These are phyloP conservation scores for Akanthomyces uredinophilus DNA, from an alignment of 2,329 filamentous ascomycete genomes.

Conservation along the genomic window DNA sequence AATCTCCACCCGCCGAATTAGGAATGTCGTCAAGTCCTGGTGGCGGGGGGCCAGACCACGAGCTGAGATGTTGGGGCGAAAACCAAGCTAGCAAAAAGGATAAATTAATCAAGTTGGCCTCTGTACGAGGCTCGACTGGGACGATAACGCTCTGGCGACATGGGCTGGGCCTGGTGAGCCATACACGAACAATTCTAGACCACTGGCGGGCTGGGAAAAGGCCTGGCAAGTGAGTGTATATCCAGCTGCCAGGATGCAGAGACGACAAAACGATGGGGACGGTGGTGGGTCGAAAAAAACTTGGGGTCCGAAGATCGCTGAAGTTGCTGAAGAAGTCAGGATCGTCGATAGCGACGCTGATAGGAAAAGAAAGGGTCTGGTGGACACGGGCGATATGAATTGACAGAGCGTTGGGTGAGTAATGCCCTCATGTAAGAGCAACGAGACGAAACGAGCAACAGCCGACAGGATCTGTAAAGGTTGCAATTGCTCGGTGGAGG, in stretches of 20 bases:
- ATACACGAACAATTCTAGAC: background rate
- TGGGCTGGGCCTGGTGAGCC: too few species aligned
- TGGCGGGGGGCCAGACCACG: background rate
- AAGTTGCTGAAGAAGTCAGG: background rate
- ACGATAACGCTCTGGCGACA: too few species aligned
- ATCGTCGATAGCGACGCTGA: background rate
- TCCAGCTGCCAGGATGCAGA: background rate
- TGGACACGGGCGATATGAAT: background rate
- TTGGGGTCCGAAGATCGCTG: background rate
- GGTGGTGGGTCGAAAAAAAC: background rate
- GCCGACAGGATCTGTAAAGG: background rate
- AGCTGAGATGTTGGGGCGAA: slow-evolving; percentile 4
- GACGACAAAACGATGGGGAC: background rate
- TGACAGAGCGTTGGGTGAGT: background rate
- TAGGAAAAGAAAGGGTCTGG: background rate
- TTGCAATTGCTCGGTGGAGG: background rate
- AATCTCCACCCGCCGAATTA: slow-evolving; percentile 4
- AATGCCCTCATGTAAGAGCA: background rate
- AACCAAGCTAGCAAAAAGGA: background rate
- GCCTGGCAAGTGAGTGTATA: background rate
- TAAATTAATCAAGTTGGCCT: background rate
- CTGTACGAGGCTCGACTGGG: too few species aligned
- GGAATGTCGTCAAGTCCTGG: background rate
- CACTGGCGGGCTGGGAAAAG: background rate
- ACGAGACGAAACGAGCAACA: background rate